Conservation (phyloP, 2,329 filamentous ascomycete genomes). For the Penicillium freii region DNA sequence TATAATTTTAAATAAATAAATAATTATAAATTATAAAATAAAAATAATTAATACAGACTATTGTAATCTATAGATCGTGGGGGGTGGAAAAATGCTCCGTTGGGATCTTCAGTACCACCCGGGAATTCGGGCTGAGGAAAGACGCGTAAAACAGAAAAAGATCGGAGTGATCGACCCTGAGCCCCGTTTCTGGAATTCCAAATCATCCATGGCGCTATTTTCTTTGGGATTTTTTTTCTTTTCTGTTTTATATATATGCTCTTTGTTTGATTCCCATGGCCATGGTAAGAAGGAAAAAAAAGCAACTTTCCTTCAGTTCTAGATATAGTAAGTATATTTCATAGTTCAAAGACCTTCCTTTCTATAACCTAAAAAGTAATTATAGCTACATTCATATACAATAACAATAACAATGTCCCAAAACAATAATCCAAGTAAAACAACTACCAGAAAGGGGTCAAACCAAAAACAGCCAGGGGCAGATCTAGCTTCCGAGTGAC, state of each 20-base stretch:
- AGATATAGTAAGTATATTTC: not conserved
- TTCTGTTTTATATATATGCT: not conserved
- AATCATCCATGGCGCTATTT: slow-evolving; percentile 17
- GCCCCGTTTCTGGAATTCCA: slow-evolving; percentile 30
- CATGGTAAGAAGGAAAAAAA: not conserved
- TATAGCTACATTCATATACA: not conserved
- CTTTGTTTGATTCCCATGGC: not conserved
- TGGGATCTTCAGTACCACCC: slow-evolving; percentile 26
- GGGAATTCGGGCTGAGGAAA: slow-evolving; percentile 28
- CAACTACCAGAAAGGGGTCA: slow-evolving; percentile 5
- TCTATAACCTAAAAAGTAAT: not conserved
- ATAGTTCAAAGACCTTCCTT: not conserved
- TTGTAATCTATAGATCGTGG: slow-evolving; percentile 15
- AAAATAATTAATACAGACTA: slow-evolving; percentile 8
- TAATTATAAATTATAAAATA: not conserved
- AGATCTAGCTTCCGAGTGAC: slow-evolving; percentile 21
- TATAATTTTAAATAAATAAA: not conserved
- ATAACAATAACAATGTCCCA: not conserved
- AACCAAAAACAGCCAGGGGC: slow-evolving; percentile 15
- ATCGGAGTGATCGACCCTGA: slow-evolving; percentile 31
- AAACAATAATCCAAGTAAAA: not conserved
- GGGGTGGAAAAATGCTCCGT: slow-evolving; percentile 20
- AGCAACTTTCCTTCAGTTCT: not conserved
- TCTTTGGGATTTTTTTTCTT: not conserved
- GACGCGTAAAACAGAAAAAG: slow-evolving; percentile 16